phyloP scores from a whole-genome alignment of 805 yeast genomes.

The Huiozyma naganishii region DNA sequence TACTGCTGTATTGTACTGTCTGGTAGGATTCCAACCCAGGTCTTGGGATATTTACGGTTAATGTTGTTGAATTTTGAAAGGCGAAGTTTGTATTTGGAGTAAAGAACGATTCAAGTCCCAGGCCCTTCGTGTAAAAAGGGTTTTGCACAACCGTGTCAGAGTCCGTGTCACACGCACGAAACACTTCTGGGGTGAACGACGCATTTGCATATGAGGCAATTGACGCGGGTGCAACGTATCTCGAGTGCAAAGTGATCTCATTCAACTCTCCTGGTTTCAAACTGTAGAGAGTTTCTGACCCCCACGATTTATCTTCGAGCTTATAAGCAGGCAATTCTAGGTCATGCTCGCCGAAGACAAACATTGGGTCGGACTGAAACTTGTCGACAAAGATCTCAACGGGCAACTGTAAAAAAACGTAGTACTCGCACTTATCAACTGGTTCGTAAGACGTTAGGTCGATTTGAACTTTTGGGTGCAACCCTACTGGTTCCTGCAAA shows the following conservation, averaged over 20 bases:
- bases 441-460: constrained; percentile 7
- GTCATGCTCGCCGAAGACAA: constrained; percentile 45
- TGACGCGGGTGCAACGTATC: constrained; percentile 36
- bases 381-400: constrained; percentile 40
- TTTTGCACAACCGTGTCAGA: constrained; percentile 17
- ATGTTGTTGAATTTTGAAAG: constrained; percentile 18
- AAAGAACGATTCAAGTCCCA: constrained; percentile 39
- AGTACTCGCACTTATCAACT: constrained; percentile 32
- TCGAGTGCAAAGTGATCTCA: constrained; percentile 39
- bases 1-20: constrained; percentile 29
- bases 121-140: constrained; percentile 31
- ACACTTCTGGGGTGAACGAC: constrained; percentile 33
- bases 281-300: constrained; percentile 36
- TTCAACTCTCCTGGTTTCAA: constrained; percentile 17
- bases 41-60: constrained; percentile 33
- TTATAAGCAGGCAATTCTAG: constrained; percentile 46
- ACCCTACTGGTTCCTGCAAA: constrained; percentile 26
- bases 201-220: constrained; percentile 10
- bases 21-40: constrained; percentile 27
- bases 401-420: constrained; percentile 35
- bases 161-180: constrained; percentile 39
- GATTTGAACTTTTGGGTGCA: constrained; percentile 29
- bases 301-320: constrained; percentile 28
- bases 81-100: constrained; percentile 36
- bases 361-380: constrained; percentile 39